Percentiles rank a stretch among this genome's conserved stretches.
These are phyloP conservation scores for Ustilago cynodontis DNA, from an alignment of 1,284 basidiomycete species.

Conservation along the genomic window DNA sequence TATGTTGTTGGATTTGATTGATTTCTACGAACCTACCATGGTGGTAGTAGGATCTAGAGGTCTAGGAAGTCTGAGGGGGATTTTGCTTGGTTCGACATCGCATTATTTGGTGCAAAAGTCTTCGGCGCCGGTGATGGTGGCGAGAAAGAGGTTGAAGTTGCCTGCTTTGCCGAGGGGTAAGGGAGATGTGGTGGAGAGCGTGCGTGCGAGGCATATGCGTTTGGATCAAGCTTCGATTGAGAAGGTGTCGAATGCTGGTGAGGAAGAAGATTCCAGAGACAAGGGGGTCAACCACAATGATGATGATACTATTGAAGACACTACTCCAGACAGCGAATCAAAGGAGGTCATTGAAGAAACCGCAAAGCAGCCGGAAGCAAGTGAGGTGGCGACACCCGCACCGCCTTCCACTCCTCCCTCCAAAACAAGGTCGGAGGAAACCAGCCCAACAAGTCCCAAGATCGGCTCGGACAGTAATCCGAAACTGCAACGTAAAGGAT, in stretches of 20 bases:
- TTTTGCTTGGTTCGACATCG: slow-evolving; percentile 94
- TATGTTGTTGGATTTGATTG: slow-evolving; percentile 89
- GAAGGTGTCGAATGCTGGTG: slow-evolving; percentile 48
- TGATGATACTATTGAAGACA: slow-evolving; percentile 6
- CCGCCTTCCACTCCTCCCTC: slow-evolving; percentile 7
- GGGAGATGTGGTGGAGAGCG: slow-evolving; percentile 66
- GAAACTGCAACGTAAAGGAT: slow-evolving; percentile 36
- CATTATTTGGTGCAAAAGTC: slow-evolving; percentile 96
- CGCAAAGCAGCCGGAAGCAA: background rate
- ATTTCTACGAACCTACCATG: slow-evolving; percentile 90
- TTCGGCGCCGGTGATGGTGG: slow-evolving; percentile 87
- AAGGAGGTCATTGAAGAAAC: background rate
- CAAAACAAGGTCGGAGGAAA: slow-evolving; percentile 1
- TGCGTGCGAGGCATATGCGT: slow-evolving; percentile 63
- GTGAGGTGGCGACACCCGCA: background rate
- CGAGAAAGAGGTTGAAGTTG: slow-evolving; percentile 63
- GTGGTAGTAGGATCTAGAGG: slow-evolving; percentile 95
- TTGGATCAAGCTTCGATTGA: slow-evolving; percentile 67
- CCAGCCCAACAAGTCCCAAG: background rate
- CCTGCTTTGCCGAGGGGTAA: slow-evolving; percentile 65
- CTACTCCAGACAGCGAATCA: slow-evolving; percentile 17
- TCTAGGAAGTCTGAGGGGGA: slow-evolving; percentile 88
- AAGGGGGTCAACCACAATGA: slow-evolving; percentile 24
- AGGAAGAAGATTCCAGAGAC: slow-evolving; percentile 20
- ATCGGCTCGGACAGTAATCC: slow-evolving; percentile 19